Conservation (phyloP, 2,329 filamentous ascomycete species). For the Pezizomycotina sp. region DNA sequence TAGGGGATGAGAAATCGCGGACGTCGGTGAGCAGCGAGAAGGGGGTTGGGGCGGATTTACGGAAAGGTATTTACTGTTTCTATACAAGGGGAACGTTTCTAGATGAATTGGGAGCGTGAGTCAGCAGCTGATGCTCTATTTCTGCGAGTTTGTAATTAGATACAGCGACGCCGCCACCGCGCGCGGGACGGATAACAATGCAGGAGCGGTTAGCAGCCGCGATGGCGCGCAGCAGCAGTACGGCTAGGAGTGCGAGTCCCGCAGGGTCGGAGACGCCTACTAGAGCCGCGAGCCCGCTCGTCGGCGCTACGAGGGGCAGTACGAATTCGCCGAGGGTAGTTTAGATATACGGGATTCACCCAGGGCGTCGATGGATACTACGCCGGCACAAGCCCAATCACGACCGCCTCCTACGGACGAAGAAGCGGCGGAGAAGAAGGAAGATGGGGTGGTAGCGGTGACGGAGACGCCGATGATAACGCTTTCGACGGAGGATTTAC, state of each 20-base stretch:
- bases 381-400: slow-evolving; percentile 34
- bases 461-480: slow-evolving; percentile 21
- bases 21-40: slow-evolving; percentile 2
- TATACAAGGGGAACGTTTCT: no score
- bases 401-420: slow-evolving; percentile 30
- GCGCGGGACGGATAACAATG: slow-evolving; percentile 36
- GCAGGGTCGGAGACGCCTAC: slow-evolving; percentile 38
- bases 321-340: no score
- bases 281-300: slow-evolving; percentile 31
- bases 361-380: no score
- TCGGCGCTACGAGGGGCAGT: no score
- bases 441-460: slow-evolving; percentile 25
- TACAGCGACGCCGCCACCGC: slow-evolving; percentile 39
- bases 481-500: background rate
- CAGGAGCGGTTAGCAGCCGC: slow-evolving; percentile 82
- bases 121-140: no score
- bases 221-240: slow-evolving; percentile 55
- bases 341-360: no score
- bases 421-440: slow-evolving; percentile 5
- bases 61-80: no score
- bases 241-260: slow-evolving; percentile 35
- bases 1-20: background rate
- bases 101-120: no score
- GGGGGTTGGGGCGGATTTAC: no score
- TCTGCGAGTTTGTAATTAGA: no score